Conservation (phyloP, 176 grass and related monocot genomes). For the Coix lacrymajobi region DNA sequence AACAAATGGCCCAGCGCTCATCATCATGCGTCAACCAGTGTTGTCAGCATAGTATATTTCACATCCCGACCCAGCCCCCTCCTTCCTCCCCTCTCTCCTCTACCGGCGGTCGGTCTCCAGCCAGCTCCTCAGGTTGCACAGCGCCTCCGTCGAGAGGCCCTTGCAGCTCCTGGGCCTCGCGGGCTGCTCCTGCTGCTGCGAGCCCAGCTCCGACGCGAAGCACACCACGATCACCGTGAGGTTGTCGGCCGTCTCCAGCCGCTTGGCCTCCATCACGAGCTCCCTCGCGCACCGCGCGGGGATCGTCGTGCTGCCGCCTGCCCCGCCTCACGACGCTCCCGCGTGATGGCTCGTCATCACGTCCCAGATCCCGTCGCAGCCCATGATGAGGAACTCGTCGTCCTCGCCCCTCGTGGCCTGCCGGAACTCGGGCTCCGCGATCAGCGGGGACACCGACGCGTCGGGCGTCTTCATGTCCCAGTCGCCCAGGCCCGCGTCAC, state of each 20-base stretch:
- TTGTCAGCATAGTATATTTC: conserved; percentile 59
- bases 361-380: conserved; percentile 76
- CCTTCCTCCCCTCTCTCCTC: background rate
- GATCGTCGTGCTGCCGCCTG: conserved; percentile 54
- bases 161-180: conserved; percentile 50
- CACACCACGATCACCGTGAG: conserved; percentile 67
- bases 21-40: conserved; percentile 18
- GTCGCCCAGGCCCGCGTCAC: conserved; percentile 80
- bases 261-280: conserved; percentile 61
- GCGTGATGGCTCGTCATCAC: conserved; percentile 76
- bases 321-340: conserved; percentile 44
- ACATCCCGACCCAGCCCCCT: background rate
- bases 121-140: conserved; percentile 63
- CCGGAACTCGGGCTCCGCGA: conserved; percentile 72
- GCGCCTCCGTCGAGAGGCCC: conserved; percentile 54
- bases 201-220: conserved; percentile 37
- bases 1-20: conserved; percentile 19
- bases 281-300: conserved; percentile 57
- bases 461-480: conserved; percentile 79
- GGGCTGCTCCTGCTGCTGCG: background rate
- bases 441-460: conserved; percentile 53
- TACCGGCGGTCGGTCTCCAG: conserved; percentile 39
- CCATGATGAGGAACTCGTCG: conserved; percentile 82
- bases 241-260: conserved; percentile 60
- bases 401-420: conserved; percentile 38